A percentile compares a stretch with the other conserved stretches of the same genome.
Evolutionary conservation across 2,329 filamentous ascomycete genomes (phyloP).

Genomic region (Alternaria ventricosa): DNA sequence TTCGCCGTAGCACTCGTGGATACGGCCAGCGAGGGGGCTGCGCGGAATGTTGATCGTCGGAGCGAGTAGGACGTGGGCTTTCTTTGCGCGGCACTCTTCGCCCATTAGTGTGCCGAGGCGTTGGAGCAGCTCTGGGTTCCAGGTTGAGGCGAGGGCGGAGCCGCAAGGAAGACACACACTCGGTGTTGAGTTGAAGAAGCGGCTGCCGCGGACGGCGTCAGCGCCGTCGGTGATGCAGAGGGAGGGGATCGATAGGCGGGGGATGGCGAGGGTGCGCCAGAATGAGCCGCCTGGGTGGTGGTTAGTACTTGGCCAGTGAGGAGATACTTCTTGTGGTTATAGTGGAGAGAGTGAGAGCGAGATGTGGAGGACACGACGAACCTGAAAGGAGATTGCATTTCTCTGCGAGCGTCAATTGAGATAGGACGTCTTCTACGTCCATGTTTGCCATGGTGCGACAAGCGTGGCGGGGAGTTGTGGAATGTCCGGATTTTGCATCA

Average conservation of each 20-base stretch:
- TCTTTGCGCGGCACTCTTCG: slow-evolving; percentile 28
- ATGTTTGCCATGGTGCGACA: no score
- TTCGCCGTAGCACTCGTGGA: slow-evolving; percentile 20
- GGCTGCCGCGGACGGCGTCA: slow-evolving; percentile 66
- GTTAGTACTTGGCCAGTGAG: no score
- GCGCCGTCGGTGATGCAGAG: slow-evolving; percentile 62
- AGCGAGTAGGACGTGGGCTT: slow-evolving; percentile 12
- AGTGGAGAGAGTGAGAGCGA: no score
- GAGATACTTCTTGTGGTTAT: no score
- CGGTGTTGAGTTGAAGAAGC: slow-evolving; percentile 53
- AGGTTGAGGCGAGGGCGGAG: background rate
- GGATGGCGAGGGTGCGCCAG: slow-evolving; percentile 67
- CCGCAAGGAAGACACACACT: background rate
- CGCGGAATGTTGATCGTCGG: slow-evolving; percentile 39
- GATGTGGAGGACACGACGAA: no score
- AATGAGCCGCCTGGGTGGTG: slow-evolving; percentile 43
- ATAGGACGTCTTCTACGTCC: no score
- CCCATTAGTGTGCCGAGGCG: slow-evolving; percentile 14
- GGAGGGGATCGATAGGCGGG: slow-evolving; percentile 52
- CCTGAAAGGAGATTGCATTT: no score
- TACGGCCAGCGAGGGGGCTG: slow-evolving; percentile 17
- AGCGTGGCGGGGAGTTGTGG: no score
- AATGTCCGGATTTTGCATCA: no score
- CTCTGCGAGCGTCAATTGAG: no score
- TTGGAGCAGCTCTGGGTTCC: background rate